phyloP scores from a whole-genome alignment of 1,284 basidiomycete genomes.

The Sporisorium exsertum region DNA sequence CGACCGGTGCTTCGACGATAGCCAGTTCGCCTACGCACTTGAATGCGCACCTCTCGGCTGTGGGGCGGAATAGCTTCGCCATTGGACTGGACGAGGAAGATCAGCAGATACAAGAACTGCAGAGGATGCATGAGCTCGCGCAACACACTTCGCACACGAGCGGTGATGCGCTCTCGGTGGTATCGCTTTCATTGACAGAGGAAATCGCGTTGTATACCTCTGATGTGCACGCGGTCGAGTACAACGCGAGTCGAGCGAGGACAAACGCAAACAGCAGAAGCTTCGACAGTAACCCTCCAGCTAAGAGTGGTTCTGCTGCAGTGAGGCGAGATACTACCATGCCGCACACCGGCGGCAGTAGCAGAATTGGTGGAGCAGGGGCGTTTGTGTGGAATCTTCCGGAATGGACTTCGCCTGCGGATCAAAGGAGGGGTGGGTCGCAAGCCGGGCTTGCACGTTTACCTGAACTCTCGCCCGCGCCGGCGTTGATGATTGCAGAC shows the following conservation, averaged over 20 bases:
- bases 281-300: too few species aligned
- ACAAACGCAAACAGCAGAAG: conserved; percentile 10
- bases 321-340: too few species aligned
- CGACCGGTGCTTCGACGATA: not conserved
- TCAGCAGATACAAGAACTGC: not conserved
- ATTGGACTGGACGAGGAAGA: conserved; percentile 24
- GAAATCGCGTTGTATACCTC: conserved; percentile 43
- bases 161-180: conserved; percentile 12
- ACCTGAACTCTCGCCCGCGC: conserved; percentile 18
- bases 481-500: conserved; percentile 32
- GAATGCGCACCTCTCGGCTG: too few species aligned
- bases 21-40: too few species aligned
- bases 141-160: not conserved
- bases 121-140: too few species aligned
- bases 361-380: too few species aligned
- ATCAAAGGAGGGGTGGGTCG: too few species aligned
- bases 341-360: too few species aligned
- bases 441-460: not conserved
- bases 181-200: conserved; percentile 36
- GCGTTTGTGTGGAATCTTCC: conserved; percentile 12
- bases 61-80: conserved; percentile 14
- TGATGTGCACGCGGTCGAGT: conserved; percentile 20
- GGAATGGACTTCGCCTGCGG: conserved; percentile 6
- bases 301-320: too few species aligned
- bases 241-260: conserved; percentile 6